Evolutionary conservation across 345 rosid genomes (phyloP), one percentile per base, ranked within the genome.

Genomic region (Melastoma malabathricum): DNA sequence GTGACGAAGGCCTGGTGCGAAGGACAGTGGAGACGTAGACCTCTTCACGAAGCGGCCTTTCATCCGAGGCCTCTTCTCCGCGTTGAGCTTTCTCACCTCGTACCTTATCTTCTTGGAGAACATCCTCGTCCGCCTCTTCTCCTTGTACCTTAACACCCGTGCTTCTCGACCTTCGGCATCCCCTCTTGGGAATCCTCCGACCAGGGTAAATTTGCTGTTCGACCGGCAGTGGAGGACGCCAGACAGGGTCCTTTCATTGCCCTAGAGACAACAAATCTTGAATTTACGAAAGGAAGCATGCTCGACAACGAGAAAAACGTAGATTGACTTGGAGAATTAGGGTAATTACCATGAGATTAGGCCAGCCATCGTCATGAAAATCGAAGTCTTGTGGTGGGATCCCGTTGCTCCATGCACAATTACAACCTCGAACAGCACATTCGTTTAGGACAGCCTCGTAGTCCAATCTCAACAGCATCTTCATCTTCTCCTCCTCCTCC

Each of bases 31-130:
- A 4, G 25, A 3, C 17, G 61, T n/a, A 47, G 84, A 15, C 65
- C 86, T 79, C 74, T 89, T 89, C 13, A 89, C 90, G 56, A 89
- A 89, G 60, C 95, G 80, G 43, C 97, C 97, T 71, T 89, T 89
- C 94, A 89, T 83, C 52, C 97, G 57, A 1, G 97, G 97, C 78
- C 90, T 81, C 61, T 83, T 83, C 77, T 89, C 95, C 0, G 97
- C 97, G 48, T 89, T 78, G 63, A 81, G 17, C 59, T 86, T 89
- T 61, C 97, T 71, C 9, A 89, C 97, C 62, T 89, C 88, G 61
- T 86, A 89, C 66, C 97, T 73, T 68, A 83, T 89, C 78, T 86
- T 89, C 84, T 86, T 83, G 0, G 97, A 81, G 60, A 89, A 89
- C 79, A 81, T 48, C 46, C 97, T 83, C 13, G 79, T 86, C 55